These are phyloP conservation scores for Coemansia aciculifera DNA, from an alignment of 192 early-diverging fungal genomes.

Conservation along the genomic window DNA sequence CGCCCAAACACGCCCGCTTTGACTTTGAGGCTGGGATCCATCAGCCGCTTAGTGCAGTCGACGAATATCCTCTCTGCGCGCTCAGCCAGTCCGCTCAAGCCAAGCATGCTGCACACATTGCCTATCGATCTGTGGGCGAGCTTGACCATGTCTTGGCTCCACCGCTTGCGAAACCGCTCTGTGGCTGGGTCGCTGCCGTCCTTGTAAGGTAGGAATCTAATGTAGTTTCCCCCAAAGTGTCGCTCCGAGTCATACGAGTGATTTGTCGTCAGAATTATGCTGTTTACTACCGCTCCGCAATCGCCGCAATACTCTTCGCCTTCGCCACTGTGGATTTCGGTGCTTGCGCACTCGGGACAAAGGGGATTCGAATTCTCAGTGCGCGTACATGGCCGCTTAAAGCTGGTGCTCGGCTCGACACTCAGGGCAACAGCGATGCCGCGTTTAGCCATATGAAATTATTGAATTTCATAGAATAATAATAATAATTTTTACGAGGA, in stretches of 20 bases:
- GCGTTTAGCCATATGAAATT: not conserved
- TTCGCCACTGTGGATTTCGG: not conserved
- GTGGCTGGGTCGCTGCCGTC: conserved; percentile 4
- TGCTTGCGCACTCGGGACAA: conserved; percentile 7
- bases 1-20: conserved; percentile 20
- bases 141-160: conserved; percentile 20
- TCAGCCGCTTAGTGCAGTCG: conserved; percentile 4
- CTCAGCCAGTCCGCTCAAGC: not conserved
- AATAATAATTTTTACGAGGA: not conserved
- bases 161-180: conserved; percentile 16
- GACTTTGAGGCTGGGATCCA: not conserved
- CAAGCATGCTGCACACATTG: conserved; percentile 5
- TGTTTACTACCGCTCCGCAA: conserved; percentile 33
- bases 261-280: conserved; percentile 11
- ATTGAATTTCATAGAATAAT: too few relatives aligned
- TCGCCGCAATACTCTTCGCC: conserved; percentile 39
- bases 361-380: not conserved
- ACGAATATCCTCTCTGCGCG: conserved; percentile 25
- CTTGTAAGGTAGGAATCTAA: not conserved
- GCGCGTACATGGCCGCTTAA: not conserved
- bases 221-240: conserved; percentile 1
- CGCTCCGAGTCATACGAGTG: conserved; percentile 17
- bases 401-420: not conserved
- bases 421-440: conserved; percentile 8
- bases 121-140: not conserved